A percentile compares a stretch with the other conserved stretches of the same genome.
Conservation (phyloP, 371 early-diverging fungal genomes). For the Mucor racemosus region DNA sequence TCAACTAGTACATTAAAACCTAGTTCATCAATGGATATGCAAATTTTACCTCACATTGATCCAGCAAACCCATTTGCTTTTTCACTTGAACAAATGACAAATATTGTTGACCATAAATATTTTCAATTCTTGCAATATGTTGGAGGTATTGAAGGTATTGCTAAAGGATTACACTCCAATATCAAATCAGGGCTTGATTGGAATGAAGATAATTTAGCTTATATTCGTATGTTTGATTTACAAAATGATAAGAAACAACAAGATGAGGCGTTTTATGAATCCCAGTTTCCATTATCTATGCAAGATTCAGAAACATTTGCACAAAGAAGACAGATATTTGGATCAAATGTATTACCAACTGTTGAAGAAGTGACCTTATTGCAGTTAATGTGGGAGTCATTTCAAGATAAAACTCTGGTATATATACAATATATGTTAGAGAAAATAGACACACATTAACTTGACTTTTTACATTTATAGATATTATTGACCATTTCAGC, state of each 20-base stretch:
- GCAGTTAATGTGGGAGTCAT: conserved; percentile 73
- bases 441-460: neutral
- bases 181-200: conserved; percentile 43
- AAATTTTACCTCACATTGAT: conserved; percentile 33
- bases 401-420: conserved; percentile 85
- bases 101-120: conserved; percentile 56
- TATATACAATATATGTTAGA: neutral
- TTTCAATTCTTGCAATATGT: conserved; percentile 42
- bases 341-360: conserved; percentile 69
- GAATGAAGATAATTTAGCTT: conserved; percentile 18
- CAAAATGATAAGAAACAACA: neutral
- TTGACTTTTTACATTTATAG: conserved; percentile 13
- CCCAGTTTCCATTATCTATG: neutral
- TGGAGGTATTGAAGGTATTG: conserved; percentile 56
- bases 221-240: conserved; percentile 24
- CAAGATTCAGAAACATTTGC: conserved; percentile 21
- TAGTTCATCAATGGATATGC: conserved; percentile 17
- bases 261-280: conserved; percentile 1
- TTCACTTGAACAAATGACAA: conserved; percentile 43
- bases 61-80: conserved; percentile 55
- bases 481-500: conserved; percentile 83
- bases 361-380: conserved; percentile 64
- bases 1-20: neutral
- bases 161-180: conserved; percentile 61
- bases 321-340: conserved; percentile 58